Conservation (phyloP, 1,139 yeast species). For the Taphrina deformans region DNA sequence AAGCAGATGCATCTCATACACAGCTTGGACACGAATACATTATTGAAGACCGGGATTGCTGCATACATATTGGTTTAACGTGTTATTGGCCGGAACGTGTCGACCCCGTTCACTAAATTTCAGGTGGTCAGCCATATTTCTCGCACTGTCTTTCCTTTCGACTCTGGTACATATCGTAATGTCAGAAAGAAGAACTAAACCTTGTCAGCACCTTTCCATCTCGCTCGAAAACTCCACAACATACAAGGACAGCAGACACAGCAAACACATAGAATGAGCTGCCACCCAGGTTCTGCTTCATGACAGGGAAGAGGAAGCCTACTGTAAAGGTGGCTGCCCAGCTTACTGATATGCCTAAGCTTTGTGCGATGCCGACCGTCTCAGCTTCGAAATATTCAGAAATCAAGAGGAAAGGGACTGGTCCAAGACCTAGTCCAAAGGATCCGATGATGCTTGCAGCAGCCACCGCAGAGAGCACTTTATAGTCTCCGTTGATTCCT, state of each 20-base stretch:
- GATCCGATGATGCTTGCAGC: slow-evolving; percentile 73
- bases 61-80: too few species aligned
- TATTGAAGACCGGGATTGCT: too few species aligned
- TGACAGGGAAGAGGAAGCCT: slow-evolving; percentile 72
- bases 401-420: slow-evolving; percentile 87
- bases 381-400: slow-evolving; percentile 80
- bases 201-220: too few species aligned
- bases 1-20: too few species aligned
- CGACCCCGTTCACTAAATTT: too few species aligned
- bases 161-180: slow-evolving; percentile 63
- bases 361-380: slow-evolving; percentile 84
- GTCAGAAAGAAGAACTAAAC: slow-evolving; percentile 6
- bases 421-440: slow-evolving; percentile 91
- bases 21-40: too few species aligned
- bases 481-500: slow-evolving; percentile 52
- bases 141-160: slow-evolving; percentile 63
- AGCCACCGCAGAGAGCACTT: slow-evolving; percentile 61
- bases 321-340: slow-evolving; percentile 86
- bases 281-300: slow-evolving; percentile 58
- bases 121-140: slow-evolving; percentile 44
- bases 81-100: too few species aligned
- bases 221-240: too few species aligned
- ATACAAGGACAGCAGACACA: slow-evolving; percentile 39
- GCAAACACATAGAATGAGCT: slow-evolving; percentile 77
- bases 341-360: slow-evolving; percentile 86